A percentile compares a stretch with the other conserved stretches of the same genome.
These are phyloP conservation scores for Xylaria sp. DNA, from an alignment of 2,329 filamentous ascomycete species.

Conservation along the genomic window DNA sequence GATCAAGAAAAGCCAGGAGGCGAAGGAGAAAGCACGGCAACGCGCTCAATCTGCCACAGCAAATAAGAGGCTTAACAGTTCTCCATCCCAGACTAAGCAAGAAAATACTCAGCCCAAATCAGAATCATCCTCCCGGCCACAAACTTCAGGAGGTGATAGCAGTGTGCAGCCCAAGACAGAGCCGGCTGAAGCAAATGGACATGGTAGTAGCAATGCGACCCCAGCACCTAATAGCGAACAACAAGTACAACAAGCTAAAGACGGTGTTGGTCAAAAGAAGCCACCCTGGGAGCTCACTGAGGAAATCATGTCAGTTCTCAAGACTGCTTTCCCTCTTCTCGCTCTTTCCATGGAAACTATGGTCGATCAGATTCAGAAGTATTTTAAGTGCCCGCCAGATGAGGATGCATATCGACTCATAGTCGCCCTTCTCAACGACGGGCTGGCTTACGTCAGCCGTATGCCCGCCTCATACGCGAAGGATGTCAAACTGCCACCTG, in stretches of 20 bases:
- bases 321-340: slow-evolving; percentile 94
- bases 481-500: slow-evolving; percentile 85
- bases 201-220: slow-evolving; percentile 29
- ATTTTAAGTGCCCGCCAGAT: slow-evolving; percentile 98
- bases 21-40: slow-evolving; percentile 68
- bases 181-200: slow-evolving; percentile 43
- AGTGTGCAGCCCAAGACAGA: slow-evolving; percentile 53
- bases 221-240: slow-evolving; percentile 36
- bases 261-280: slow-evolving; percentile 61
- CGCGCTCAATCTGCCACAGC: slow-evolving; percentile 53
- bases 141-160: slow-evolving; percentile 56
- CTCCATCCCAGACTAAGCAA: slow-evolving; percentile 59
- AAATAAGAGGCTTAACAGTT: slow-evolving; percentile 52
- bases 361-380: slow-evolving; percentile 98
- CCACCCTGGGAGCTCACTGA: slow-evolving; percentile 97
- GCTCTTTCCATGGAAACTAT: slow-evolving; percentile 99
- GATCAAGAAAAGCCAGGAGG: slow-evolving; percentile 87
- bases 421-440: slow-evolving; percentile 96
- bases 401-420: slow-evolving; percentile 98
- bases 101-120: slow-evolving; percentile 53
- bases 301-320: slow-evolving; percentile 92
- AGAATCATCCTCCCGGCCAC: slow-evolving; percentile 52
- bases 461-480: slow-evolving; percentile 86
- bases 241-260: slow-evolving; percentile 35
- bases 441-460: slow-evolving; percentile 87